A percentile compares a stretch with the other conserved stretches of the same genome.
phyloP scores from a whole-genome alignment of 2,329 filamentous ascomycete species.

The Teratosphaeria zuluensis region DNA sequence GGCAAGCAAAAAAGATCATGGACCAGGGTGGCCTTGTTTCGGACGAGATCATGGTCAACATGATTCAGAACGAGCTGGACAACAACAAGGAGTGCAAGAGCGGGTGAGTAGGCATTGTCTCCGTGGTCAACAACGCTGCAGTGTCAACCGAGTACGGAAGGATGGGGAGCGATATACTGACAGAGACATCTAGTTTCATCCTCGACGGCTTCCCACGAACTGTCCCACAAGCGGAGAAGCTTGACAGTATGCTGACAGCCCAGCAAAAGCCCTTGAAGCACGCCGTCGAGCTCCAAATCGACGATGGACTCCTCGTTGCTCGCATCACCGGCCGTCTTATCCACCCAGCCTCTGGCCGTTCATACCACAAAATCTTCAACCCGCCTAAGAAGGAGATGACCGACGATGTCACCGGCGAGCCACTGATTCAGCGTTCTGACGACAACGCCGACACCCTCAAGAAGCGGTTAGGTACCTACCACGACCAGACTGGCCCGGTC shows the following conservation, averaged over 20 bases:
- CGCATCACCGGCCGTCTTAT: constrained; percentile 94
- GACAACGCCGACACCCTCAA: constrained; percentile 93
- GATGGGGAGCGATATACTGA: constrained; percentile 4
- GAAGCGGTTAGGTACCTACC: constrained; percentile 90
- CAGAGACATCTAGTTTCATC: constrained; percentile 55
- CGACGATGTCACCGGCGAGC: constrained; percentile 94
- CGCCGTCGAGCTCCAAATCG: constrained; percentile 92
- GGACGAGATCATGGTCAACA: constrained; percentile 98
- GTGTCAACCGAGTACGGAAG: not conserved
- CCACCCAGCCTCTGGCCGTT: constrained; percentile 90
- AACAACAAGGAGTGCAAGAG: constrained; percentile 92
- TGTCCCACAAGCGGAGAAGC: constrained; percentile 85
- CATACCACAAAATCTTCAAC: constrained; percentile 99
- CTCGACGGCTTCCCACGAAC: constrained; percentile 98
- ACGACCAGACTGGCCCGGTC: constrained; percentile 85
- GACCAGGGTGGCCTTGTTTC: constrained; percentile 94
- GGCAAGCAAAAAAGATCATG: constrained; percentile 99
- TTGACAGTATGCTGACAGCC: constrained; percentile 78
- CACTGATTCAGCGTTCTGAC: constrained; percentile 88
- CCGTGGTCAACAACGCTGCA: constrained; percentile 1
- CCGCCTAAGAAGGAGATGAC: constrained; percentile 89
- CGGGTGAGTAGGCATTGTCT: constrained; percentile 43
- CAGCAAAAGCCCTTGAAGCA: constrained; percentile 83
- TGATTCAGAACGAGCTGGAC: constrained; percentile 97
- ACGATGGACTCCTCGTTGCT: constrained; percentile 84